Evolutionary conservation across 768 basidiomycete genomes (phyloP).

Genomic region (Tylopilus felleus): DNA sequence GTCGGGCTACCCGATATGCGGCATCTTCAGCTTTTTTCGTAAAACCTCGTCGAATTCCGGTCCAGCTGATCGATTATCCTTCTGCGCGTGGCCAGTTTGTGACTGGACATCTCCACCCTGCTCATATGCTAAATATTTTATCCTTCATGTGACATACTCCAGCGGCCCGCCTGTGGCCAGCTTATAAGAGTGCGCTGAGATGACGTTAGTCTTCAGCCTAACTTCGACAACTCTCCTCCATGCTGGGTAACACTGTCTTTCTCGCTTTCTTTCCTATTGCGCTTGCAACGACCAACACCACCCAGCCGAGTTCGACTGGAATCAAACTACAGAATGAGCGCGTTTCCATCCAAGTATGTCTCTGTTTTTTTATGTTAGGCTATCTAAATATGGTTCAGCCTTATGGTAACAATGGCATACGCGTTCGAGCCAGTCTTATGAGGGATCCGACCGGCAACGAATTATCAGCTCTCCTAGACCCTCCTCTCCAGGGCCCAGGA

Average conservation of each 20-base stretch:
- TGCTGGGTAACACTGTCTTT: not conserved
- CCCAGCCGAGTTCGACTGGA: slow-evolving; percentile 14
- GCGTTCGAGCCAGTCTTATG: not conserved
- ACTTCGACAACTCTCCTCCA: not conserved
- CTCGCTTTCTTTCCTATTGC: slow-evolving; percentile 1
- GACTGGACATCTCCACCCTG: not conserved
- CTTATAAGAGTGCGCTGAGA: not conserved
- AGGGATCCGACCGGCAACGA: not conserved
- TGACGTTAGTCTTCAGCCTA: not conserved
- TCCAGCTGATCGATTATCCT: not conserved
- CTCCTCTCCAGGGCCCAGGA: not conserved
- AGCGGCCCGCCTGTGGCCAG: not conserved
- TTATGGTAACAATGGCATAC: not conserved
- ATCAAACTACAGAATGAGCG: slow-evolving; percentile 36
- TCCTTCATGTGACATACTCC: not conserved
- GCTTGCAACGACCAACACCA: not conserved
- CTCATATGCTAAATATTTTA: not conserved
- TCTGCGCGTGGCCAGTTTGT: not conserved
- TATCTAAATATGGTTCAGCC: not conserved
- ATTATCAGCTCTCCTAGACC: not conserved
- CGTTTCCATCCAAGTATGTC: slow-evolving; percentile 15
- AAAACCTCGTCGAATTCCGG: not conserved
- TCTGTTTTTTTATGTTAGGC: not conserved
- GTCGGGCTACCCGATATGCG: not conserved
- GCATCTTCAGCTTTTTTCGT: slow-evolving; percentile 1